Evolutionary conservation across 2,329 filamentous ascomycete genomes (phyloP).

Genomic region (Calonectria pteridis): DNA sequence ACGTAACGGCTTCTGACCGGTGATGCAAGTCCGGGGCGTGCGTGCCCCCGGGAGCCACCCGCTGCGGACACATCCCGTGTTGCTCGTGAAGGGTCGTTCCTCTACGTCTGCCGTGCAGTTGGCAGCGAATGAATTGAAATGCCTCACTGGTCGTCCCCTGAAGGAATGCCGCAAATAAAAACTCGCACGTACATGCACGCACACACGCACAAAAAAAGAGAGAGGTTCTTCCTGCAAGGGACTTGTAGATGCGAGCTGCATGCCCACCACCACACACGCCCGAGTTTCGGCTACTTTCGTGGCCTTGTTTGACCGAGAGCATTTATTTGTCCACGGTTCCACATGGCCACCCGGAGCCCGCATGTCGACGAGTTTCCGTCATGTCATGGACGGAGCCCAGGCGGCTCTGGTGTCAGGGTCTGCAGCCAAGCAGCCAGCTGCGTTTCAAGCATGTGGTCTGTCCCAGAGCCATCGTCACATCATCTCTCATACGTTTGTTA

Average conservation of each 20-base stretch:
- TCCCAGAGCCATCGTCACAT: constrained; percentile 16
- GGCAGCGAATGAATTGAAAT: not conserved
- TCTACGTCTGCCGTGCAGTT: not conserved
- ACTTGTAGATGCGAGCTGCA: constrained; percentile 11
- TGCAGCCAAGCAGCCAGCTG: constrained; percentile 7
- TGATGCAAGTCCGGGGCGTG: constrained; percentile 18
- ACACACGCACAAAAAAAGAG: not conserved
- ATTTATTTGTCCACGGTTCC: constrained; percentile 19
- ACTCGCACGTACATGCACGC: not conserved
- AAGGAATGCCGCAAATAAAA: not conserved
- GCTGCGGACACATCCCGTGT: not conserved
- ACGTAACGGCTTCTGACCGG: constrained; percentile 18
- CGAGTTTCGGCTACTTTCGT: constrained; percentile 20
- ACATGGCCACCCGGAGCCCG: constrained; percentile 7
- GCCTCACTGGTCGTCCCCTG: not conserved
- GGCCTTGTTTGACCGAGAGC: constrained; percentile 2
- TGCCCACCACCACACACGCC: not conserved
- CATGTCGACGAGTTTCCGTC: constrained; percentile 19
- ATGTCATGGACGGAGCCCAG: constrained; percentile 20
- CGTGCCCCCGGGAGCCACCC: not conserved
- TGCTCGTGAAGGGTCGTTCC: not conserved
- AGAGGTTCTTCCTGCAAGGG: not conserved
- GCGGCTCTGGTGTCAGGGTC: constrained; percentile 12
- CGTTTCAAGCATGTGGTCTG: constrained; percentile 18
- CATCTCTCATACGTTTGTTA: constrained; percentile 29